These are phyloP conservation scores for Ascoidea asiatica DNA, from an alignment of 805 yeast genomes.

Conservation along the genomic window DNA sequence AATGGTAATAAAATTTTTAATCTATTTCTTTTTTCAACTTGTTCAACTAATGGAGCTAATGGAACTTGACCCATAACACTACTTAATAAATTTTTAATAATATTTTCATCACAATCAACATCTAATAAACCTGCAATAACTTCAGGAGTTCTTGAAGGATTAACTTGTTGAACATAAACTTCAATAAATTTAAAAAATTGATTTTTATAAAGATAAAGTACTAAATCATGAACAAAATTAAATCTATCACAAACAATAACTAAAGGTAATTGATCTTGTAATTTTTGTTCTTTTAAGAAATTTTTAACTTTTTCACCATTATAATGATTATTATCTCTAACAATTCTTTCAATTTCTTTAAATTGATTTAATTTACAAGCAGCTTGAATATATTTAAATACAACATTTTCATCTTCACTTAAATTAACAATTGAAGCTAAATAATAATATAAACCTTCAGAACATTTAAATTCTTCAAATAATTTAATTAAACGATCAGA, in stretches of 20 bases:
- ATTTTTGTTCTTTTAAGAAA: conserved; percentile 84
- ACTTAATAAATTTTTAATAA: conserved; percentile 66
- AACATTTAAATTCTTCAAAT: conserved; percentile 86
- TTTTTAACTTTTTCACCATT: conserved; percentile 97
- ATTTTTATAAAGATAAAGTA: conserved; percentile 86
- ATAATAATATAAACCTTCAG: conserved; percentile 90
- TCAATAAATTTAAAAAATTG: conserved; percentile 94
- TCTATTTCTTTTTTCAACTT: conserved; percentile 94
- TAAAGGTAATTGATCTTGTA: conserved; percentile 92
- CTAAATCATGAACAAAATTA: conserved; percentile 84
- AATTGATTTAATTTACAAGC: conserved; percentile 84
- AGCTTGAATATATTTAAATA: conserved; percentile 88
- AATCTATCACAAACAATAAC: conserved; percentile 93
- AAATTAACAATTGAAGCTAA: conserved; percentile 86
- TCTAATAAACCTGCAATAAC: conserved; percentile 93
- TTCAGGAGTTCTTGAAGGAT: conserved; percentile 91
- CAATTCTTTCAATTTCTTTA: conserved; percentile 92
- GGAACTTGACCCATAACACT: conserved; percentile 94
- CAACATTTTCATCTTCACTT: conserved; percentile 90
- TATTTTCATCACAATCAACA: conserved; percentile 90
- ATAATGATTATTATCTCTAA: conserved; percentile 85
- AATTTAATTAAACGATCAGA: conserved; percentile 72
- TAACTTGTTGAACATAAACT: conserved; percentile 95
- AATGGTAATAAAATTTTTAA: conserved; percentile 85
- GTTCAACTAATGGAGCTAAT: conserved; percentile 73